Evolutionary conservation across 306 rosid species (phyloP).

Genomic region (Aeschynomene evenia): DNA sequence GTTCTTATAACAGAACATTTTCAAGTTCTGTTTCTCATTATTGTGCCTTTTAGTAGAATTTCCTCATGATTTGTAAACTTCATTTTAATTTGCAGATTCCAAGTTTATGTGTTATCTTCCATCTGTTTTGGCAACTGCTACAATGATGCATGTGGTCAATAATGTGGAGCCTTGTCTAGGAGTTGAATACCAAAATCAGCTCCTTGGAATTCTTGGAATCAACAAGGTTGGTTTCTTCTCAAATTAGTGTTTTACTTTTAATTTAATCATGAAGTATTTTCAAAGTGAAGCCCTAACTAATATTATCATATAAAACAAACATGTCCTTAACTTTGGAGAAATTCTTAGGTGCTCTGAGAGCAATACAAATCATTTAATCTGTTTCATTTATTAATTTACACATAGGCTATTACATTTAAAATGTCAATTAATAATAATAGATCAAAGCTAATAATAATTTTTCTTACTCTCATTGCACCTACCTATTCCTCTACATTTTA

Average conservation of each 20-base stretch:
- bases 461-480: too few species aligned
- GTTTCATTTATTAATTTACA: too few species aligned
- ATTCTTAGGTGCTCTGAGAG: too few species aligned
- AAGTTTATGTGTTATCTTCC: slow-evolving; percentile 64
- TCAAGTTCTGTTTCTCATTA: not conserved
- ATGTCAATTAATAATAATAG: too few species aligned
- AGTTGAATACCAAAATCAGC: slow-evolving; percentile 59
- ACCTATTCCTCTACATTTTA: too few species aligned
- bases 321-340: too few species aligned
- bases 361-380: too few species aligned
- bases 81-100: slow-evolving; percentile 48
- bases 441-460: too few species aligned
- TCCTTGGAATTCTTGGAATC: slow-evolving; percentile 60
- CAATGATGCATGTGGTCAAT: slow-evolving; percentile 66
- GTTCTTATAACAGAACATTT: not conserved
- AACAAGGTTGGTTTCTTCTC: slow-evolving; percentile 57
- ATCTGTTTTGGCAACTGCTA: slow-evolving; percentile 71
- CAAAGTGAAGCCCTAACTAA: not conserved
- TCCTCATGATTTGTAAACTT: not conserved
- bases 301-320: too few species aligned
- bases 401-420: too few species aligned
- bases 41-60: not conserved
- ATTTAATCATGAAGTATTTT: not conserved
- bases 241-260: not conserved
- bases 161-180: slow-evolving; percentile 57